Evolutionary conservation across 176 grass and related monocot genomes (phyloP).

Genomic region (Miscanthus lutarioriparius): DNA sequence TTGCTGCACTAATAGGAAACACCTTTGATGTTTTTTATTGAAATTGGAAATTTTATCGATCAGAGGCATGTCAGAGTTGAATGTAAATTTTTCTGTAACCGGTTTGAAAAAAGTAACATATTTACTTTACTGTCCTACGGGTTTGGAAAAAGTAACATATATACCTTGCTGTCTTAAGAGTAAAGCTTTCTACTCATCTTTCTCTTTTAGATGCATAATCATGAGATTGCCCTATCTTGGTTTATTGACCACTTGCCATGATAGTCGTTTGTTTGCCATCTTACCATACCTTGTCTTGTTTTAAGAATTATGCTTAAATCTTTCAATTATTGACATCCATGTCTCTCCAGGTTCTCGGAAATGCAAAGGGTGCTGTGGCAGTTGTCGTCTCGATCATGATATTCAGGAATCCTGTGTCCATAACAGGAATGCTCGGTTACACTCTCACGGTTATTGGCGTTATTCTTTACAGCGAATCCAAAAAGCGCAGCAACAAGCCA

Average conservation of each 20-base stretch:
- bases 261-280: background rate
- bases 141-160: background rate
- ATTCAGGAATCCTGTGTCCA: conserved; percentile 81
- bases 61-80: background rate
- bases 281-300: background rate
- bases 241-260: background rate
- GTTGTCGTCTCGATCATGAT: conserved; percentile 79
- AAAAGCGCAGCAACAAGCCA: conserved; percentile 59
- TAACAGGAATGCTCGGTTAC: conserved; percentile 81
- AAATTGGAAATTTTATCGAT: background rate
- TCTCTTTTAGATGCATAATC: background rate
- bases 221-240: background rate
- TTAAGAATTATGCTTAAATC: background rate
- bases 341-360: conserved; percentile 67
- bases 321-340: conserved; percentile 21
- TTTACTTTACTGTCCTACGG: background rate
- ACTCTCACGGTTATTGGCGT: conserved; percentile 73
- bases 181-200: background rate
- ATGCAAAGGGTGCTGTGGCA: conserved; percentile 85
- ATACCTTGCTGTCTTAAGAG: background rate
- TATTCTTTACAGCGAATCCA: conserved; percentile 85
- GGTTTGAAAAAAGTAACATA: background rate
- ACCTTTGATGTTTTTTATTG: background rate
- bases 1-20: background rate
- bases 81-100: background rate